These are phyloP conservation scores for Corrigiola litoralis DNA, from an alignment of 179 eudicot species.

Conservation along the genomic window DNA sequence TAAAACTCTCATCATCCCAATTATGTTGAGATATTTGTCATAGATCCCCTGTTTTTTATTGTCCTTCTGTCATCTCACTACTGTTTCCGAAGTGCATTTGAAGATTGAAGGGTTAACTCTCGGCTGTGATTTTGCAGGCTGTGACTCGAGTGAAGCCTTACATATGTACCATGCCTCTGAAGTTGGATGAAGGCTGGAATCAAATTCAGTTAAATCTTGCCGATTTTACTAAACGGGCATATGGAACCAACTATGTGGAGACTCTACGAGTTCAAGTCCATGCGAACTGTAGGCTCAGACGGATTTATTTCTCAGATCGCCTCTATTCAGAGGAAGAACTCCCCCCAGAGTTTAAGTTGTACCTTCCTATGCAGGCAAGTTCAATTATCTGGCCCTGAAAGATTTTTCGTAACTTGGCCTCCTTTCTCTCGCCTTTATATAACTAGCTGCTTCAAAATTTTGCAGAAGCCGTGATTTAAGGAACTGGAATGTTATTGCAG, in stretches of 20 bases:
- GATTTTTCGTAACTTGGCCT: too few species aligned
- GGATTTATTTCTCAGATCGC: slow-evolving; percentile 94
- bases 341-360: slow-evolving; percentile 93
- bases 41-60: too few species aligned
- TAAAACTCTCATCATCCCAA: too few species aligned
- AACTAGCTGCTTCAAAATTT: too few species aligned
- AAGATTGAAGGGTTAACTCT: neutral
- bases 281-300: slow-evolving; percentile 89
- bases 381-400: too few species aligned
- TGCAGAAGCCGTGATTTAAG: too few species aligned
- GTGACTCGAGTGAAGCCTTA: slow-evolving; percentile 93
- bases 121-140: slow-evolving; percentile 38
- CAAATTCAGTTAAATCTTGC: slow-evolving; percentile 94
- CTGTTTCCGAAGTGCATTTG: neutral
- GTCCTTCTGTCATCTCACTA: neutral
- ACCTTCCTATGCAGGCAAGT: slow-evolving; percentile 94
- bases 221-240: slow-evolving; percentile 88
- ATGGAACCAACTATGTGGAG: slow-evolving; percentile 96
- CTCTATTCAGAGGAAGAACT: slow-evolving; percentile 97
- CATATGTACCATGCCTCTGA: slow-evolving; percentile 98
- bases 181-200: slow-evolving; percentile 98
- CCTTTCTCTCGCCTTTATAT: neutral
- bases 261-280: slow-evolving; percentile 96
- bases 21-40: too few species aligned
- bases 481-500: too few species aligned